Evolutionary conservation across 192 early-diverging fungal genomes (phyloP).

Genomic region (Phlyctochytrium bullatum): DNA sequence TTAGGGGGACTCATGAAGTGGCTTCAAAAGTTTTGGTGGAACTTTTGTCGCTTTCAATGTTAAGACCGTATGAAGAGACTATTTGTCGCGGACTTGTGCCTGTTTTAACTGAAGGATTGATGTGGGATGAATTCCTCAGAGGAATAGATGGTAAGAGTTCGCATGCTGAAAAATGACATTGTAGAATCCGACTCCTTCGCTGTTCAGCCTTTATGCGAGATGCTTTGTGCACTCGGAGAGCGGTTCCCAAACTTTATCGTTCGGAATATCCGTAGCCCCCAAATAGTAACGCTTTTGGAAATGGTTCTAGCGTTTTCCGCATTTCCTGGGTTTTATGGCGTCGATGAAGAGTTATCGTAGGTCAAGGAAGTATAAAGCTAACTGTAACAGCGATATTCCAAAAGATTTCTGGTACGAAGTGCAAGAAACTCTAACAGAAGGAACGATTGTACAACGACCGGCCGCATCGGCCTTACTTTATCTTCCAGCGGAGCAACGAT

Average conservation of each 20-base stretch:
- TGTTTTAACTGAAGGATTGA: conserved; percentile 32
- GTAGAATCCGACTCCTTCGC: conserved; percentile 33
- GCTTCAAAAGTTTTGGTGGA: conserved; percentile 39
- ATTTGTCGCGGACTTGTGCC: conserved; percentile 29
- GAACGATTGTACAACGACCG: conserved; percentile 5
- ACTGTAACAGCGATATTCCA: conserved; percentile 13
- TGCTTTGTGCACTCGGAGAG: conserved; percentile 37
- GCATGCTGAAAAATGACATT: not conserved
- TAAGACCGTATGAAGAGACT: conserved; percentile 30
- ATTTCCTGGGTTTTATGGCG: conserved; percentile 38
- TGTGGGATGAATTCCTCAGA: conserved; percentile 24
- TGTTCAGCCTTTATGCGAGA: conserved; percentile 29
- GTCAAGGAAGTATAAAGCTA: not conserved
- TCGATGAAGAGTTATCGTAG: conserved; percentile 45
- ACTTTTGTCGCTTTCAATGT: conserved; percentile 25
- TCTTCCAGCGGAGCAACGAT: too few relatives aligned
- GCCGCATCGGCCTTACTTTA: not conserved
- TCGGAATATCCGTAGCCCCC: conserved; percentile 15
- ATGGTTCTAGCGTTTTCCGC: conserved; percentile 39
- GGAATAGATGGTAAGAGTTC: conserved; percentile 29
- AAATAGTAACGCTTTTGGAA: conserved; percentile 26
- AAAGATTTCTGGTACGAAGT: conserved; percentile 27
- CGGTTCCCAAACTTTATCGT: conserved; percentile 27
- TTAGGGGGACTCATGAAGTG: conserved; percentile 26
- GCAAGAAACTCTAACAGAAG: conserved; percentile 21